Conservation (phyloP, 1,139 yeast genomes). For the Saccharomyces hybrid region DNA sequence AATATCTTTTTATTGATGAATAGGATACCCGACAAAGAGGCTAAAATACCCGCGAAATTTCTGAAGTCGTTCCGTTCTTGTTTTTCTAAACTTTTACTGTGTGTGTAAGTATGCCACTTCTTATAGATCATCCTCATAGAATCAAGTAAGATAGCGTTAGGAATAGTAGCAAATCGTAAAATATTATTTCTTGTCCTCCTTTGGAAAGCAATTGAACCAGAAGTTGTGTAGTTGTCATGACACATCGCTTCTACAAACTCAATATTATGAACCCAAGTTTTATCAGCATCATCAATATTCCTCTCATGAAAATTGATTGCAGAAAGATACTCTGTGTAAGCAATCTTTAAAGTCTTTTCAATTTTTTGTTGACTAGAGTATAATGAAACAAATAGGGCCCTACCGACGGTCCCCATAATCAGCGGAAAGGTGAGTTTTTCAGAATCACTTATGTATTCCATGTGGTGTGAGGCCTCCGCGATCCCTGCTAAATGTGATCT, state of each 20-base stretch:
- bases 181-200: conserved; percentile 54
- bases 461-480: conserved; percentile 11
- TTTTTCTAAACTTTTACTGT: conserved; percentile 21
- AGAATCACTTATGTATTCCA: conserved; percentile 12
- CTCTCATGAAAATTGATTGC: conserved; percentile 13
- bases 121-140: conserved; percentile 57
- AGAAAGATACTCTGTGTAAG: conserved; percentile 12
- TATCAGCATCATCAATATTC: conserved; percentile 11
- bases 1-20: conserved; percentile 34
- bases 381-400: conserved; percentile 25
- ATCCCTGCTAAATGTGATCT: conserved; percentile 19
- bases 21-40: conserved; percentile 52
- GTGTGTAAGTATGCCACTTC: conserved; percentile 41
- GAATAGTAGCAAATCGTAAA: conserved; percentile 45
- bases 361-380: conserved; percentile 16
- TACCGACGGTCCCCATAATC: conserved; percentile 23
- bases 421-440: conserved; percentile 20
- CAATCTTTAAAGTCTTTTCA: conserved; percentile 14
- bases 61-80: conserved; percentile 40
- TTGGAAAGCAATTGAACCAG: conserved; percentile 72
- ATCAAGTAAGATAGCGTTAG: conserved; percentile 53
- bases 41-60: conserved; percentile 56
- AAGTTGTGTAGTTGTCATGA: conserved; percentile 53
- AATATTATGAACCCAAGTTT: conserved; percentile 31
- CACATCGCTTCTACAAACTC: conserved; percentile 45